These are phyloP conservation scores for Ramaria sp. DNA, from an alignment of 768 basidiomycete species.

Conservation along the genomic window DNA sequence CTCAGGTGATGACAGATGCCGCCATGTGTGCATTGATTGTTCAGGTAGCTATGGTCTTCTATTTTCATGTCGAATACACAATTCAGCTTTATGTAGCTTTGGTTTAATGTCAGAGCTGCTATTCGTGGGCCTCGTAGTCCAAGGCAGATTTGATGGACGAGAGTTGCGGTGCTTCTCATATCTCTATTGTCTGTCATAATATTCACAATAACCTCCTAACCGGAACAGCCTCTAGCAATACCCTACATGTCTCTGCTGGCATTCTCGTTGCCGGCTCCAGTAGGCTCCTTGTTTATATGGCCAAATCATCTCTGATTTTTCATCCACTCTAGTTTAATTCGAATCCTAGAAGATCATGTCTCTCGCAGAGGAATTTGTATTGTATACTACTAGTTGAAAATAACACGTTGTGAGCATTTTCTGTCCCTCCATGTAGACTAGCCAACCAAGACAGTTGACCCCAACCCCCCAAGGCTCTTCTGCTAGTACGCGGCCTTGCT, in stretches of 20 bases:
- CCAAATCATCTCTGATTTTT: too few relatives aligned
- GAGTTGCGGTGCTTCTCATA: neutral
- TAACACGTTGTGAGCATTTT: neutral
- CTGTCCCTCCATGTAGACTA: too few relatives aligned
- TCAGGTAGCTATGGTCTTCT: neutral
- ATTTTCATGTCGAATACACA: neutral
- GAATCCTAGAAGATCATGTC: too few relatives aligned
- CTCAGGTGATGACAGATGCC: neutral
- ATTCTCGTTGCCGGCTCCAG: neutral
- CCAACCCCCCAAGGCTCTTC: neutral
- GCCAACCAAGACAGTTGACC: neutral
- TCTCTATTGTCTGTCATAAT: neutral
- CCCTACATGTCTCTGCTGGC: neutral
- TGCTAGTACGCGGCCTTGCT: neutral
- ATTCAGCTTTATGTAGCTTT: neutral
- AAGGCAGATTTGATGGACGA: neutral
- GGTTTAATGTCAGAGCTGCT: neutral
- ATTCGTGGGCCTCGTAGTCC: neutral
- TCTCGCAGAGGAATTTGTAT: neutral
- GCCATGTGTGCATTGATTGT: neutral
- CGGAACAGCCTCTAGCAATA: neutral
- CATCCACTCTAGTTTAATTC: too few relatives aligned
- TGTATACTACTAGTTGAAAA: neutral
- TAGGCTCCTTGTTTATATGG: too few relatives aligned
- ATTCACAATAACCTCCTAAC: neutral